Conservation (phyloP, 805 yeast species). For the Maudiozyma barnettii region DNA sequence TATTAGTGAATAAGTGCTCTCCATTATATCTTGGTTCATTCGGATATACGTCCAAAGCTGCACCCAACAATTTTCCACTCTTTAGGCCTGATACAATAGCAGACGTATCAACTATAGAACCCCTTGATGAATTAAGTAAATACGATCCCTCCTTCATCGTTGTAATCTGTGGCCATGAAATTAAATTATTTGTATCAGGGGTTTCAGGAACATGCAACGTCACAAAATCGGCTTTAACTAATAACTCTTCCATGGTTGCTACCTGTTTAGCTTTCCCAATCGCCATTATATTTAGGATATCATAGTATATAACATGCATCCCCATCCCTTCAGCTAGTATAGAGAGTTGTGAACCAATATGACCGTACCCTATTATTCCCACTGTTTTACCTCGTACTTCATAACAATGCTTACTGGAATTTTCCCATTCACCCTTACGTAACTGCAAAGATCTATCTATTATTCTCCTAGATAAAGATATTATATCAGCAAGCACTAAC, state of each 20-base stretch:
- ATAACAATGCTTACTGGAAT: constrained; percentile 90
- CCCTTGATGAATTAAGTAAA: constrained; percentile 91
- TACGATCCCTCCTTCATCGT: constrained; percentile 95
- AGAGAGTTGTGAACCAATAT: constrained; percentile 92
- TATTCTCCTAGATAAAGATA: constrained; percentile 85
- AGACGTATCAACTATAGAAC: constrained; percentile 92
- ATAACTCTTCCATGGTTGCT: constrained; percentile 67
- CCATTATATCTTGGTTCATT: constrained; percentile 96
- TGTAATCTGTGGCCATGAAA: constrained; percentile 80
- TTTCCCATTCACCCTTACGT: constrained; percentile 96
- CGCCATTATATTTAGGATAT: constrained; percentile 84
- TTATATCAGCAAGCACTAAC: constrained; percentile 87
- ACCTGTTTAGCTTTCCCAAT: constrained; percentile 95
- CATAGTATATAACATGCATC: constrained; percentile 90
- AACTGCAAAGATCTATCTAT: constrained; percentile 92
- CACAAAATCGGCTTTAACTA: constrained; percentile 74
- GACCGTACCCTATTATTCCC: constrained; percentile 96
- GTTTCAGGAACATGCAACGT: constrained; percentile 91
- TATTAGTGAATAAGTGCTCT: constrained; percentile 58
- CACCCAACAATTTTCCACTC: constrained; percentile 89
- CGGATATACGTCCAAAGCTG: constrained; percentile 92
- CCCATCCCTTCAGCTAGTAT: constrained; percentile 96
- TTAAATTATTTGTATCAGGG: constrained; percentile 82
- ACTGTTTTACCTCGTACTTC: constrained; percentile 96
- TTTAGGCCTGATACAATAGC: constrained; percentile 85